Conservation (phyloP, 176 grass and related monocot species). For the Juncus effusus region DNA sequence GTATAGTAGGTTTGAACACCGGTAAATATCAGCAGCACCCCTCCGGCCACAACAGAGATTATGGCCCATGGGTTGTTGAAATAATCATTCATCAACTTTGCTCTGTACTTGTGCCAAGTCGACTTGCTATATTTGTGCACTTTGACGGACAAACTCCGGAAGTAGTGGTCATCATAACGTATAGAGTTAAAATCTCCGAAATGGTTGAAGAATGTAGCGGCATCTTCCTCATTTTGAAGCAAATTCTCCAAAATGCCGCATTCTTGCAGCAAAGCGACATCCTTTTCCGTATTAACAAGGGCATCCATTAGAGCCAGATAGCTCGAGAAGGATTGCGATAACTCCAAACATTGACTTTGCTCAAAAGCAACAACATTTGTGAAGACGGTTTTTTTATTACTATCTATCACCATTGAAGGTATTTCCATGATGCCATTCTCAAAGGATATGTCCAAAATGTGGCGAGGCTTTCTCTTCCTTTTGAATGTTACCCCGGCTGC, state of each 20-base stretch:
- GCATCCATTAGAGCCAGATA: conserved; percentile 36
- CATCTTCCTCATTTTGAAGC: not conserved
- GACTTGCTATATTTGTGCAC: conserved; percentile 11
- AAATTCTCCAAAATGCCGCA: conserved; percentile 9
- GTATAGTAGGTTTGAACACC: conserved; percentile 21
- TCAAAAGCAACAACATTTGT: conserved; percentile 37
- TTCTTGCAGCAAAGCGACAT: conserved; percentile 24
- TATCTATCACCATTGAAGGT: conserved; percentile 1
- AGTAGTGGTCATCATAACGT: not conserved
- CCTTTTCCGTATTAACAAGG: not conserved
- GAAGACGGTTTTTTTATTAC: conserved; percentile 2
- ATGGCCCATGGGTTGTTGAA: conserved; percentile 38
- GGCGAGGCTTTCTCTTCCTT: not conserved
- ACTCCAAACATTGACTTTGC: not conserved
- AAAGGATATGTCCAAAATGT: conserved; percentile 25
- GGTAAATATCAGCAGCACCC: conserved; percentile 13
- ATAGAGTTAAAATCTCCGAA: not conserved
- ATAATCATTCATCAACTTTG: conserved; percentile 30
- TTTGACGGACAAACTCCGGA: not conserved
- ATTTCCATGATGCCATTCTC: conserved; percentile 13
- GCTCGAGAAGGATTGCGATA: not conserved
- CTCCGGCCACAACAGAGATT: conserved; percentile 14
- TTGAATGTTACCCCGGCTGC: conserved; percentile 21
- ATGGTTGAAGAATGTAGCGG: not conserved
- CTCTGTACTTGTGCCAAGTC: conserved; percentile 11